Evolutionary conservation across 805 yeast species (phyloP).

Genomic region (Myxozyma lipomycoides): DNA sequence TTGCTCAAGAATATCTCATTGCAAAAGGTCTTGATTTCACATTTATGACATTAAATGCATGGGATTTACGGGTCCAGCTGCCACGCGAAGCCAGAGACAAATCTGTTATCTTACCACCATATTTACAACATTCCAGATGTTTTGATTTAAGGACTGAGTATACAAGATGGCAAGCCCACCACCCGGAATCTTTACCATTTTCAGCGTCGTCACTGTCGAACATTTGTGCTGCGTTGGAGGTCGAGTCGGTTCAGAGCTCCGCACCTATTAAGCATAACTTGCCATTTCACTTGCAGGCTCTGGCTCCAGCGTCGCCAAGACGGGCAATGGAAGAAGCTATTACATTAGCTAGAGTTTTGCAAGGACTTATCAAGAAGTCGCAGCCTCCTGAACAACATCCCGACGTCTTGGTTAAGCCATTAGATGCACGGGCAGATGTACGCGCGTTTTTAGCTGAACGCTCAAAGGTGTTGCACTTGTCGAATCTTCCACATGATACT

Average conservation of each 20-base stretch:
- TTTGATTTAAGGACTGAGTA: conserved; percentile 76
- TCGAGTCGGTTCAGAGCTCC: conserved; percentile 34
- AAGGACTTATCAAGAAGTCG: conserved; percentile 47
- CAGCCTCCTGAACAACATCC: conserved; percentile 49
- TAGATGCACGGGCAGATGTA: conserved; percentile 71
- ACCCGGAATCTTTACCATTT: conserved; percentile 46
- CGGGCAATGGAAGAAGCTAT: conserved; percentile 48
- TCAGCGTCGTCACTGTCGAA: conserved; percentile 36
- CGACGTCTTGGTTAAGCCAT: conserved; percentile 63
- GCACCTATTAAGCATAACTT: conserved; percentile 31
- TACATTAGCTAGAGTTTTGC: conserved; percentile 45
- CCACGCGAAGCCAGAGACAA: conserved; percentile 80
- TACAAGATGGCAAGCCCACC: conserved; percentile 63
- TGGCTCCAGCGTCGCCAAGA: conserved; percentile 38
- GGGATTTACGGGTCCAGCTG: conserved; percentile 72
- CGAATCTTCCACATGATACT: conserved; percentile 79
- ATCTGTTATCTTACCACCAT: conserved; percentile 64
- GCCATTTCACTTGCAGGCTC: conserved; percentile 30
- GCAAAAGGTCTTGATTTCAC: conserved; percentile 50
- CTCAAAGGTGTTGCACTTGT: conserved; percentile 71
- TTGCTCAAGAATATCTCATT: conserved; percentile 41
- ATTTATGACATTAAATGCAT: conserved; percentile 62
- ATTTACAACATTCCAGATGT: conserved; percentile 67
- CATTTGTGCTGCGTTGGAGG: conserved; percentile 49
- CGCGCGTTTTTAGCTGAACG: conserved; percentile 63